A percentile compares a stretch with the other conserved stretches of the same genome.
Evolutionary conservation across 2,329 filamentous ascomycete genomes (phyloP).

Genomic region (Epichloe glyceriae): DNA sequence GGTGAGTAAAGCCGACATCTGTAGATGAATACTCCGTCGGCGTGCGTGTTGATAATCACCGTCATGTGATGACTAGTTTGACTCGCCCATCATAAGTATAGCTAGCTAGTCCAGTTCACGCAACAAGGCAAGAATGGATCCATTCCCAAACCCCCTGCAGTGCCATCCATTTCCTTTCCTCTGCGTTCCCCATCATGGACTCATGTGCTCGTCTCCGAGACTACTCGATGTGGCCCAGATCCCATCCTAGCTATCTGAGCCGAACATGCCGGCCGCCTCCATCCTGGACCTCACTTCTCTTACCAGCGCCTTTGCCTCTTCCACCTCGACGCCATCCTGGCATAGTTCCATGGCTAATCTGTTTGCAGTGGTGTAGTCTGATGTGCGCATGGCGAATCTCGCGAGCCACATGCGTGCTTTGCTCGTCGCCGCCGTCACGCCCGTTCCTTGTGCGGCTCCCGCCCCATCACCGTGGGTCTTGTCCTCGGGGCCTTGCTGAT

Average conservation of each 20-base stretch:
- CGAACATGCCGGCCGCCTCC: slow-evolving; percentile 30
- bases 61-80: too few species aligned
- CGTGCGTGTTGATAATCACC: too few species aligned
- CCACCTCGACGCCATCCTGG: slow-evolving; percentile 90
- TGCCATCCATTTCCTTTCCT: too few species aligned
- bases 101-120: too few species aligned
- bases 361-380: slow-evolving; percentile 64
- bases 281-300: slow-evolving; percentile 71
- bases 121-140: too few species aligned
- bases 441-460: slow-evolving; percentile 43
- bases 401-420: slow-evolving; percentile 93
- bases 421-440: slow-evolving; percentile 82
- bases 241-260: neutral
- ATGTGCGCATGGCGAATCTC: slow-evolving; percentile 60
- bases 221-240: neutral
- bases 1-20: too few species aligned
- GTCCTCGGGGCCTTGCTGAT: slow-evolving; percentile 19
- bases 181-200: neutral
- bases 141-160: too few species aligned
- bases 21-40: too few species aligned
- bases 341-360: slow-evolving; percentile 81
- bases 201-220: neutral
- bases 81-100: too few species aligned
- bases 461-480: slow-evolving; percentile 8
- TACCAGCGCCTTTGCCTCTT: slow-evolving; percentile 89